Conservation (phyloP, 805 yeast species). For the Candida quercuum region DNA sequence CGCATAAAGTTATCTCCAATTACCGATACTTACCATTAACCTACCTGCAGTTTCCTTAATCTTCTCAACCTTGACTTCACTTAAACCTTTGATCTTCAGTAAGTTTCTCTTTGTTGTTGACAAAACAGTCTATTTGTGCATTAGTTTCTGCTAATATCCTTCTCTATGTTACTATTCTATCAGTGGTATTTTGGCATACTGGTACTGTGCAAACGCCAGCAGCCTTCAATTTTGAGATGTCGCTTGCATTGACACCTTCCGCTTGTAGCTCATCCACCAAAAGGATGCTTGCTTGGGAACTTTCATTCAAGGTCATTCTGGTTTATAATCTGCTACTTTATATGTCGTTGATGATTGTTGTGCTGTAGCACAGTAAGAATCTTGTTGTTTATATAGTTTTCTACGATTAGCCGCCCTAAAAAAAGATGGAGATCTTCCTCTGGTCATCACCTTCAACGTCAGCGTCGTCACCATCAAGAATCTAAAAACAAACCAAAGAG, state of each 20-base stretch:
- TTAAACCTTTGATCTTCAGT: slow-evolving; percentile 61
- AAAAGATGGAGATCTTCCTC: too few species aligned
- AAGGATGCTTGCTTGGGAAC: slow-evolving; percentile 23
- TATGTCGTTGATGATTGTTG: neutral
- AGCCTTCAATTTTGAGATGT: slow-evolving; percentile 59
- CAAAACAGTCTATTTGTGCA: slow-evolving; percentile 35
- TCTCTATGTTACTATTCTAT: neutral
- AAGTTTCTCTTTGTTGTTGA: slow-evolving; percentile 63
- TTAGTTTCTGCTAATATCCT: neutral
- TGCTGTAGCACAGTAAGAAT: neutral
- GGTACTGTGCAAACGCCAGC: slow-evolving; percentile 66
- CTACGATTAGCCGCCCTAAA: neutral
- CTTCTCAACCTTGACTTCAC: slow-evolving; percentile 75
- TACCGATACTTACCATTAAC: slow-evolving; percentile 34
- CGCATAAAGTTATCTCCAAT: too few species aligned
- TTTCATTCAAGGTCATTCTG: slow-evolving; percentile 11
- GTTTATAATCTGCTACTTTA: neutral
- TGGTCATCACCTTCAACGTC: too few species aligned
- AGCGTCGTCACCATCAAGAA: too few species aligned
- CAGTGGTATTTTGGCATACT: slow-evolving; percentile 38
- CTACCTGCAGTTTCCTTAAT: slow-evolving; percentile 70
- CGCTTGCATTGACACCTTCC: slow-evolving; percentile 68
- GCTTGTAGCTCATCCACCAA: slow-evolving; percentile 50
- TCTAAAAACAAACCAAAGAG: too few species aligned
- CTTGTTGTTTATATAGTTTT: neutral